Conservation (phyloP, 805 yeast genomes). For the Pichia phayaonensis region DNA sequence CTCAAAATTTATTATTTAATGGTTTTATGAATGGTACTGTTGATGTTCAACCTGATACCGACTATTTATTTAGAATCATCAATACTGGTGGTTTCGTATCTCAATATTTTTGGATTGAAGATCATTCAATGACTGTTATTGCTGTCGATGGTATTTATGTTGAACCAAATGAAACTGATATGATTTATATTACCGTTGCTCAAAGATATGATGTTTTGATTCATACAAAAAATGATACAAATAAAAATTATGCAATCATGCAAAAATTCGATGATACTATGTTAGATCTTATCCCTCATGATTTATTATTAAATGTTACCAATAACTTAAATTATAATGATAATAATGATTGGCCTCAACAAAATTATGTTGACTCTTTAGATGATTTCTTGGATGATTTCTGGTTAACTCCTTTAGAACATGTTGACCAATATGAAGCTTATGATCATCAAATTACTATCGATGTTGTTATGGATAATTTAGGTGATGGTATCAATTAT, state of each 20-base stretch:
- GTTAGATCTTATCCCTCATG: slow-evolving; percentile 69
- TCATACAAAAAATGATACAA: slow-evolving; percentile 56
- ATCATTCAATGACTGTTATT: slow-evolving; percentile 75
- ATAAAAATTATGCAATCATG: slow-evolving; percentile 71
- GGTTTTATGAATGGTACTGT: slow-evolving; percentile 73
- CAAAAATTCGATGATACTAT: slow-evolving; percentile 73
- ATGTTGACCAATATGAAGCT: slow-evolving; percentile 48
- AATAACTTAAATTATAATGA: slow-evolving; percentile 52
- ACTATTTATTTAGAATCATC: slow-evolving; percentile 72
- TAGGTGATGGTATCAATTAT: slow-evolving; percentile 82
- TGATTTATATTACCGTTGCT: slow-evolving; percentile 78
- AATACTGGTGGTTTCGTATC: slow-evolving; percentile 91
- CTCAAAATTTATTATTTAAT: slow-evolving; percentile 71
- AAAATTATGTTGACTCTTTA: slow-evolving; percentile 40
- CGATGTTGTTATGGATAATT: slow-evolving; percentile 75
- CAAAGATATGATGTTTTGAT: slow-evolving; percentile 84
- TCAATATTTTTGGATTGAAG: slow-evolving; percentile 83
- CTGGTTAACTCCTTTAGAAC: slow-evolving; percentile 56
- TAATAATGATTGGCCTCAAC: slow-evolving; percentile 29
- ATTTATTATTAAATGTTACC: slow-evolving; percentile 64
- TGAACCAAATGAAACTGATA: slow-evolving; percentile 61
- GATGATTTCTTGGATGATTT: slow-evolving; percentile 64
- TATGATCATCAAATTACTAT: slow-evolving; percentile 66
- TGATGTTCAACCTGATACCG: slow-evolving; percentile 74
- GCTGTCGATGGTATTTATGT: slow-evolving; percentile 91